Base-by-base conservation (phyloP, 73 alveolate species). In the Stentor roeselii region DNA sequence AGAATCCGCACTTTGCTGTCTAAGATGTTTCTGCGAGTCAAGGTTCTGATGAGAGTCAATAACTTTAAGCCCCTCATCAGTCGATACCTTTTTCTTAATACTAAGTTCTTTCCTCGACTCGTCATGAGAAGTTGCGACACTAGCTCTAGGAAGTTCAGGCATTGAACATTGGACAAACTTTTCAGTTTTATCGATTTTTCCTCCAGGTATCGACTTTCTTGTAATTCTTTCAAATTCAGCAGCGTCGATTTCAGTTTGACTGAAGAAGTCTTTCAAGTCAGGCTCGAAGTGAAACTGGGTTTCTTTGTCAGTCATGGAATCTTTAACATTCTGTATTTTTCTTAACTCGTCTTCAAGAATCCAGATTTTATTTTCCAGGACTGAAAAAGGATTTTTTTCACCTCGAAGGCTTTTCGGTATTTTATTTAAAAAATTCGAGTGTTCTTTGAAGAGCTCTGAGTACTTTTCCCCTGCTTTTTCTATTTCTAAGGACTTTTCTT, bases 161-260 rank as follows among this genome's bases (percentile, higher is more conserved):
- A 50, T 11, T 50, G 67, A 50, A 50, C 67, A 11, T 21, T 50
- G 67, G 21, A 50, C 67, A 50, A 6, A 6, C 6, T 11, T 50
- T 50, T 50, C 67, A 50, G 67, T 21, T 50, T 50, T 50, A 11
- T 50, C 67, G 21, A 50, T 50, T n/a, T n/a, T n/a, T 1, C 27
- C 37, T 67, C 41, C 41, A 27, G 80, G 80, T 21, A 21, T n/a
- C 14, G n/a, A 11, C 34, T n/a, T 21, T 2, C 34, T 67, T 1
- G 1, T 67, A 67, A 67, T 36, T 67, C 34, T 67, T 1, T 67
- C 80, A 32, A 67, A 67, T 21, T 21, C n/a, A 0, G 41, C n/a
- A 27, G 80, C 21, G 11, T 32, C 80, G 11, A 67, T 34, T 67
- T 67, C 80, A 30, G 80, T 67, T 67, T 67, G 80, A 1, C 27